Conservation (phyloP, 148 eudicot species). For the Rhododendron kiyosumense region DNA sequence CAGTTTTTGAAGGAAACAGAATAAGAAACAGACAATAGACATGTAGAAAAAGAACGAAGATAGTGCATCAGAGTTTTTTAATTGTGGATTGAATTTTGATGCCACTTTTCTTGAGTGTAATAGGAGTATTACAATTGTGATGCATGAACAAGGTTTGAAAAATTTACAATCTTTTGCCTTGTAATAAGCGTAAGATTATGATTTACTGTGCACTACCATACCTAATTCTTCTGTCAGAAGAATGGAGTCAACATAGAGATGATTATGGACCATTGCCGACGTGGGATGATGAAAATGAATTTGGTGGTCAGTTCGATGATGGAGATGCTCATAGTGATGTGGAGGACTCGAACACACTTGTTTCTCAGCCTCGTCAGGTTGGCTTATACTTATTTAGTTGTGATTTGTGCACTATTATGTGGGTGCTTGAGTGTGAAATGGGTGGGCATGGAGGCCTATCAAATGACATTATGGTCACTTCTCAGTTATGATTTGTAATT, state of each 20-base stretch:
- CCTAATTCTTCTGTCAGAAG: slow-evolving; percentile 27
- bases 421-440: background rate
- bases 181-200: background rate
- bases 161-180: background rate
- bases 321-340: slow-evolving; percentile 66
- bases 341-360: slow-evolving; percentile 61
- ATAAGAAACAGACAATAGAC: background rate
- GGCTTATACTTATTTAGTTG: slow-evolving; percentile 5
- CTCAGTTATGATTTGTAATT: background rate
- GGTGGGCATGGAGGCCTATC: background rate
- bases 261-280: slow-evolving; percentile 40
- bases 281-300: slow-evolving; percentile 68
- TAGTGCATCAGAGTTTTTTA: background rate
- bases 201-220: background rate
- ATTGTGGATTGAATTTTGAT: background rate
- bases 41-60: background rate
- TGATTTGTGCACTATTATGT: background rate
- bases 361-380: slow-evolving; percentile 98
- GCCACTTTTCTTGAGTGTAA: background rate
- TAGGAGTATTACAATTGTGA: background rate
- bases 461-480: background rate
- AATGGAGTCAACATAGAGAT: slow-evolving; percentile 31
- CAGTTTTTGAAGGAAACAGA: background rate
- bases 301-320: slow-evolving; percentile 54
- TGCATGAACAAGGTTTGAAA: background rate